Evolutionary conservation across 306 rosid species (phyloP).

Genomic region (Mucuna pruriens): DNA sequence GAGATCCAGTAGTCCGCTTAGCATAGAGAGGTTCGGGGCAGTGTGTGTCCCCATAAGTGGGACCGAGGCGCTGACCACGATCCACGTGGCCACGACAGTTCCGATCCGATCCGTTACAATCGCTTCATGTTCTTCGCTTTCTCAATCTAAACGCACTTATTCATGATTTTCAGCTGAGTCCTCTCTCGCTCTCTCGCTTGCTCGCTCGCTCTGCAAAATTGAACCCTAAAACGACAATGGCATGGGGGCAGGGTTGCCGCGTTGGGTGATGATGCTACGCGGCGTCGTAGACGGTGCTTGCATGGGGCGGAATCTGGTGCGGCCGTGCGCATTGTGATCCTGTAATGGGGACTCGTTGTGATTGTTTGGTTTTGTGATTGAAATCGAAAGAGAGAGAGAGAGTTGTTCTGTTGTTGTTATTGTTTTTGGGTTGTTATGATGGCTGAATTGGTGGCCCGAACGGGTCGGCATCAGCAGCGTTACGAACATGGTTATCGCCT

Average conservation of each 20-base stretch:
- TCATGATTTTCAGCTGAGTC: background rate
- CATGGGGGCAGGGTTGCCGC: background rate
- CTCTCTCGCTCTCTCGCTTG: background rate
- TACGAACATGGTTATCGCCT: constrained; percentile 80
- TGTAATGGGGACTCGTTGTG: background rate
- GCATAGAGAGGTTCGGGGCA: background rate
- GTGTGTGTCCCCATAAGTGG: background rate
- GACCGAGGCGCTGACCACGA: background rate
- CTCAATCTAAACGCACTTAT: background rate
- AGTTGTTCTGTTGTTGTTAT: background rate
- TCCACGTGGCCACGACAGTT: background rate
- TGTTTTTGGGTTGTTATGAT: constrained; percentile 12
- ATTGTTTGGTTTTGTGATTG: background rate
- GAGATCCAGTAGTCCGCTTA: background rate
- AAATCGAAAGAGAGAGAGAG: background rate
- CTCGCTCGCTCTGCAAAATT: background rate
- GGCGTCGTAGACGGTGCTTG: background rate
- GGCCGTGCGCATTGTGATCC: constrained; percentile 1
- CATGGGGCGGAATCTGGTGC: constrained; percentile 13
- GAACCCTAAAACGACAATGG: constrained; percentile 36
- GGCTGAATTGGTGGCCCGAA: constrained; percentile 84
- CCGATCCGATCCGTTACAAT: constrained; percentile 29
- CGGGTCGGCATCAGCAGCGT: constrained; percentile 85
- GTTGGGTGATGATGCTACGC: constrained; percentile 8
- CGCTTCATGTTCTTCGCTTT: background rate